Evolutionary conservation across 345 rosid genomes (phyloP), one percentile per base, ranked within the genome.

Genomic region (Cardamine resedifolia): DNA sequence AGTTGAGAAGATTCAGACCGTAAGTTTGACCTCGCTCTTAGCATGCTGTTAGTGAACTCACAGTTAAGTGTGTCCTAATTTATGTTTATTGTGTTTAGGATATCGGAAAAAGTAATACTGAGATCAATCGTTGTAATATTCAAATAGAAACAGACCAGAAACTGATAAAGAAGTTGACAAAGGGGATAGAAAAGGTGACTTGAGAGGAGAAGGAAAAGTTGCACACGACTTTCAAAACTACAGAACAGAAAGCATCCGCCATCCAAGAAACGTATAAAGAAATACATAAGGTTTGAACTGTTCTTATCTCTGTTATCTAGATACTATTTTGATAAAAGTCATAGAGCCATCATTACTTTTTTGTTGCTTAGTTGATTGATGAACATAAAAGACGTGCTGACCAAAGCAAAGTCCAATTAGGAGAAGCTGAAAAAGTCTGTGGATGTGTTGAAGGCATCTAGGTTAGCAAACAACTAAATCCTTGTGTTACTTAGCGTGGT

Each of bases 41-140:
- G 60, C 51, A 33, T 64, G 49, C 53, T 45, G 60, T 61, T 70
- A 48, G 24, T 21, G 55, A 61, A 72, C 10, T 66, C 64, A 27
- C 34, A 10, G 34, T 70, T 59, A 45, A 47, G 18, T 45, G 45
- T 68, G 19, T 76, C 53, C 45, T 80, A 47, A 85, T 47, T 64
- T 24, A 62, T 76, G 70, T 62, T 72, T 15, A n/a, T n/a, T n/a
- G n/a, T n/a, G n/a, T n/a, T 66, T 75, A 91, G 99, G 97, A 91
- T 78, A 91, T 95, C 61, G 96, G 87, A 83, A 88, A 86, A 76
- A 82, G 66, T 63, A 82, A 80, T 80, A 85, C 96, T 20, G 99
- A 89, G 77, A 88, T 95, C 78, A 95, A 89, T 74, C 85, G 96
- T 45, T 88, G 79, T 83, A 89, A 87, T 78, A 96, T 89, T 75